phyloP scores from a whole-genome alignment of 495 filamentous ascomycete species.

The Penicillium nucicola region DNA sequence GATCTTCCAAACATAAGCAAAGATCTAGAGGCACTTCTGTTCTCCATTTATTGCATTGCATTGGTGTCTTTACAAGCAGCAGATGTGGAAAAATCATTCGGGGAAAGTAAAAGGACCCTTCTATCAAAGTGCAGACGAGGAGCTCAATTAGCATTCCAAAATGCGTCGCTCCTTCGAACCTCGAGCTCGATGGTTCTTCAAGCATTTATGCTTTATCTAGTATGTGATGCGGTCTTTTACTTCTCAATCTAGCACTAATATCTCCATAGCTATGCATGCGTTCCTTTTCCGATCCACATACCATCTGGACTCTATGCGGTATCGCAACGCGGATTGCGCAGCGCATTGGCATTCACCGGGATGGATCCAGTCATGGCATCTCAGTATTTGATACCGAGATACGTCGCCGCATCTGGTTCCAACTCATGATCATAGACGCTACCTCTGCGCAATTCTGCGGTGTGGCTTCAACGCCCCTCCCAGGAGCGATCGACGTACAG shows the following conservation, averaged over 20 bases:
- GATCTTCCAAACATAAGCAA: conserved; percentile 30
- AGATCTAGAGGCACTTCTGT: conserved; percentile 45
- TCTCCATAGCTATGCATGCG: conserved; percentile 27
- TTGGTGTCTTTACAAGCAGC: conserved; percentile 34
- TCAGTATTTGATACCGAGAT: conserved; percentile 45
- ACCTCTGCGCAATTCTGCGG: conserved; percentile 35
- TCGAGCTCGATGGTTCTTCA: conserved; percentile 43
- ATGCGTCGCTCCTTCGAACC: conserved; percentile 45
- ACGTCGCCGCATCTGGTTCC: conserved; percentile 42
- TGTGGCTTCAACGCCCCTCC: conserved; percentile 17
- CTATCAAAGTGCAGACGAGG: conserved; percentile 40
- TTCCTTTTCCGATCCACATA: conserved; percentile 33
- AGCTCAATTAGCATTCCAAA: conserved; percentile 42
- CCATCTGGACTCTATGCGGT: conserved; percentile 43
- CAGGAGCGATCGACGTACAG: conserved; percentile 22
- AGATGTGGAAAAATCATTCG: conserved; percentile 41
- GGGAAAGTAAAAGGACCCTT: conserved; percentile 35
- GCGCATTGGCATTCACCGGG: conserved; percentile 44
- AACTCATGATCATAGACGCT: conserved; percentile 31
- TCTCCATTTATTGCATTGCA: conserved; percentile 46
- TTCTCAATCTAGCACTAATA: neutral
- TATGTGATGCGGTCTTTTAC: conserved; percentile 7
- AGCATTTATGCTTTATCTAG: conserved; percentile 43
- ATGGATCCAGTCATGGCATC: conserved; percentile 33
- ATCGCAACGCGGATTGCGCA: conserved; percentile 41